These are phyloP conservation scores for Stentor roeselii DNA, from an alignment of 73 alveolate species.

Conservation along the genomic window DNA sequence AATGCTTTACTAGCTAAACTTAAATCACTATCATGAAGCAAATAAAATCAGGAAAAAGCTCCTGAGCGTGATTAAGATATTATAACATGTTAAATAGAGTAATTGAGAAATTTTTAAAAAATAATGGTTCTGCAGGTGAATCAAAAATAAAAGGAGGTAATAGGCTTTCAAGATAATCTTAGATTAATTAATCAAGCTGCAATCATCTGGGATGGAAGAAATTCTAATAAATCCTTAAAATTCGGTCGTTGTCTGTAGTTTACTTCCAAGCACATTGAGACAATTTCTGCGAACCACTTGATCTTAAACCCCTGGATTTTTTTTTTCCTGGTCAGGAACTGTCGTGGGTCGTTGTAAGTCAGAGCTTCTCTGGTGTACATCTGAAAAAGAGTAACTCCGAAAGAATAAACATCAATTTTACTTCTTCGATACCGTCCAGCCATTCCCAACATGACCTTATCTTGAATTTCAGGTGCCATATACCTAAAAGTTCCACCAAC, in stretches of 20 bases:
- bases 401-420: background rate
- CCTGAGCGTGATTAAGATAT: too few species aligned
- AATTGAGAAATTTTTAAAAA: too few species aligned
- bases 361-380: background rate
- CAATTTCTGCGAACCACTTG: background rate
- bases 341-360: background rate
- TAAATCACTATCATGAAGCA: too few species aligned
- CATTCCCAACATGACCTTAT: background rate
- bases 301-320: background rate
- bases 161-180: too few species aligned
- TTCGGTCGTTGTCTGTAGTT: background rate
- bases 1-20: too few species aligned
- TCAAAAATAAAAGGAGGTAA: too few species aligned
- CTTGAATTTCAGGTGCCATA: slow-evolving; percentile 18
- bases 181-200: too few species aligned
- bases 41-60: too few species aligned
- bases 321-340: background rate
- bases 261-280: background rate
- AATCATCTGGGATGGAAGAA: too few species aligned
- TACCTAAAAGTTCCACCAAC: slow-evolving; percentile 1
- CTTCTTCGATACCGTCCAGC: background rate
- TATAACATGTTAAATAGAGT: too few species aligned
- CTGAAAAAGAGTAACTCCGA: background rate
- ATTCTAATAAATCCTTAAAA: background rate
- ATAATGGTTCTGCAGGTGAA: too few species aligned